phyloP scores from a whole-genome alignment of 768 basidiomycete genomes.

The Pisolithus albus region DNA sequence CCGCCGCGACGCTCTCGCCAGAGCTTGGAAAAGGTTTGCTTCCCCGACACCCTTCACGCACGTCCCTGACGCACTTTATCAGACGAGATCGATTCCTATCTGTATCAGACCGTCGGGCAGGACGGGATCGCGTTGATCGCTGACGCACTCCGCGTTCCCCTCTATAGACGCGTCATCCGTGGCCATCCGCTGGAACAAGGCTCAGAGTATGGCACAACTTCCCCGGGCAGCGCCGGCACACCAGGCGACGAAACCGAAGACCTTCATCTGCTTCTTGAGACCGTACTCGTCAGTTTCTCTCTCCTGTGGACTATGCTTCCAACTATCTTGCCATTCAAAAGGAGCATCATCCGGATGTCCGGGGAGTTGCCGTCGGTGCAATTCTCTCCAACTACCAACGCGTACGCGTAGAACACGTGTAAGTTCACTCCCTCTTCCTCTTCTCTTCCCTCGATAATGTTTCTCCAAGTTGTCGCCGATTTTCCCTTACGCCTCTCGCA shows the following conservation, averaged over 20 bases:
- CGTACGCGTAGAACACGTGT: slow-evolving; percentile 97
- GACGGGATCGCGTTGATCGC: slow-evolving; percentile 87
- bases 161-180: slow-evolving; percentile 74
- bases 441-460: slow-evolving; percentile 2
- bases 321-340: slow-evolving; percentile 21
- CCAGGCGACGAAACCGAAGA: slow-evolving; percentile 96
- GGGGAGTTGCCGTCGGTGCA: slow-evolving; percentile 90
- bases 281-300: slow-evolving; percentile 59
- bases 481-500: slow-evolving; percentile 71
- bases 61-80: slow-evolving; percentile 7
- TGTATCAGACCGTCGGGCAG: slow-evolving; percentile 99
- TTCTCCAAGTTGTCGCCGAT: slow-evolving; percentile 61
- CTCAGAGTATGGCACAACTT: slow-evolving; percentile 76
- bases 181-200: slow-evolving; percentile 78
- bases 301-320: slow-evolving; percentile 1
- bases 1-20: slow-evolving; percentile 85
- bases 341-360: slow-evolving; percentile 71
- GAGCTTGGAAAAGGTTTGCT: slow-evolving; percentile 72
- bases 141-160: slow-evolving; percentile 75
- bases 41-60: slow-evolving; percentile 4
- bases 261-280: slow-evolving; percentile 60
- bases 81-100: slow-evolving; percentile 98
- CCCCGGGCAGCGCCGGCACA: slow-evolving; percentile 43
- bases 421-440: slow-evolving; percentile 19
- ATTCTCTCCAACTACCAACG: slow-evolving; percentile 98